Base-by-base conservation (phyloP, 768 basidiomycete genomes). In the Guyanaporus albipodus region DNA sequence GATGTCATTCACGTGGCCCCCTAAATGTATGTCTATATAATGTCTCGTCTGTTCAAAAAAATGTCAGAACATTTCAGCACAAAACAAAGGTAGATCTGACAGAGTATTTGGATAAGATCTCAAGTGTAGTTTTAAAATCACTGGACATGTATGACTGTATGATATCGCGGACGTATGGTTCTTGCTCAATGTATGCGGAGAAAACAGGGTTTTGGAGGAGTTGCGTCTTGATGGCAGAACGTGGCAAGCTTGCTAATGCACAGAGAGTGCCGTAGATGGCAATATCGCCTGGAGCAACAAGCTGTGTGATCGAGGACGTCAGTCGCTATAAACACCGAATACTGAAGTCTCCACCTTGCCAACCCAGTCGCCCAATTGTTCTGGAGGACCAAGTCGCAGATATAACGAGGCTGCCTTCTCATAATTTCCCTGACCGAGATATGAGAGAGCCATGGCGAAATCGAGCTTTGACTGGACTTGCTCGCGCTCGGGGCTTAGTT, bases 181-280 rank as follows among this genome's bases (percentile, higher is more conserved):
- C 90, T 54, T 88, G 82, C 59, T 95, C 93, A 37, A 94, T 78
- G 64, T 86, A 91, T 21, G 79, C 70, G 10, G 80, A 73, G 58
- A 95, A 91, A 8, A 72, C 70, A 1, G 84, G 66, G 59, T 86
- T 89, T 47, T 82, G 84, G 24, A 91, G 66, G 4, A 87, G 66
- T 55, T 78, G 77, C 0, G 76, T 50, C 60, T 85, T 85, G 69
- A 97, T 82, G 15, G 78, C 73, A 0, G 77, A 73, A 6, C 95
- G 79, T 5, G 80, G 69, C 48, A 91, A 73, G 32, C 78, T 87
- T 1, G 92, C 85, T 5, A 98, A 79, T 4, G 87, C 86, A 55
- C 89, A 92, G 0, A 97, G 68, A 0, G 85, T 84, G 9, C 85
- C 86, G 60, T 92, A 93, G 31, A 95, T 80, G 2, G 89, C 91